These are phyloP conservation scores for Sodiomyces alkalinus DNA, from an alignment of 2,329 filamentous ascomycete species.

Conservation along the genomic window DNA sequence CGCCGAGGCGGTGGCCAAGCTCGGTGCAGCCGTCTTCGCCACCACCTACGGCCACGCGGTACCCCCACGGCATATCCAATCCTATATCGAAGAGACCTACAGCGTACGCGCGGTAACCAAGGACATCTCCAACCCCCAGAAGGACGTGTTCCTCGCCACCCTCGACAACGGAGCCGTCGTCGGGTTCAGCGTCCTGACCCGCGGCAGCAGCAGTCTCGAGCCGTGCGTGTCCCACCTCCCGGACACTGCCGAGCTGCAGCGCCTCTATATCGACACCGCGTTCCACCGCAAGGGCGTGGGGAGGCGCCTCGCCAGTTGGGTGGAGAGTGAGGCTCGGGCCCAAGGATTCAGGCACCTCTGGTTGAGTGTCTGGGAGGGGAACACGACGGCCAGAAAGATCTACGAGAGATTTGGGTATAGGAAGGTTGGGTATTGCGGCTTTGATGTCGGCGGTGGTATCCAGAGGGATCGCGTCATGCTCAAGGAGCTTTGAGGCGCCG, in stretches of 20 bases:
- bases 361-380: conserved; percentile 33
- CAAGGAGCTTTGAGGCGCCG: conserved; percentile 13
- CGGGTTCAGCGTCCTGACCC: conserved; percentile 25
- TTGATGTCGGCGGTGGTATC: conserved; percentile 21
- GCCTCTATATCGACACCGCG: conserved; percentile 22
- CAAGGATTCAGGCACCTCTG: conserved; percentile 24
- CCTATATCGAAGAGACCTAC: conserved; percentile 23
- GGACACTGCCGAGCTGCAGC: conserved; percentile 22
- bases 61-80: conserved; percentile 17
- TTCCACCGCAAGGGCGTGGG: conserved; percentile 23
- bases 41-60: conserved; percentile 26
- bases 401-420: conserved; percentile 26
- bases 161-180: conserved; percentile 11
- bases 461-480: conserved; percentile 27
- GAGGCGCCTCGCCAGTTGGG: conserved; percentile 13
- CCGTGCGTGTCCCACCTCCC: conserved; percentile 18
- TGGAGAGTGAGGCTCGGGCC: conserved; percentile 18
- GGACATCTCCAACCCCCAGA: conserved; percentile 11
- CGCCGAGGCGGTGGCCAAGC: conserved; percentile 13
- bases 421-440: conserved; percentile 23
- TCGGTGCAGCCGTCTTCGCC: conserved; percentile 21
- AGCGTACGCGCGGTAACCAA: conserved; percentile 14
- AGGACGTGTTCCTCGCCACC: conserved; percentile 12
- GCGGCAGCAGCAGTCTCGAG: conserved; percentile 19
- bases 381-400: conserved; percentile 18